Base-by-base conservation (phyloP, 345 rosid species). In the Gossypium stocksii region DNA sequence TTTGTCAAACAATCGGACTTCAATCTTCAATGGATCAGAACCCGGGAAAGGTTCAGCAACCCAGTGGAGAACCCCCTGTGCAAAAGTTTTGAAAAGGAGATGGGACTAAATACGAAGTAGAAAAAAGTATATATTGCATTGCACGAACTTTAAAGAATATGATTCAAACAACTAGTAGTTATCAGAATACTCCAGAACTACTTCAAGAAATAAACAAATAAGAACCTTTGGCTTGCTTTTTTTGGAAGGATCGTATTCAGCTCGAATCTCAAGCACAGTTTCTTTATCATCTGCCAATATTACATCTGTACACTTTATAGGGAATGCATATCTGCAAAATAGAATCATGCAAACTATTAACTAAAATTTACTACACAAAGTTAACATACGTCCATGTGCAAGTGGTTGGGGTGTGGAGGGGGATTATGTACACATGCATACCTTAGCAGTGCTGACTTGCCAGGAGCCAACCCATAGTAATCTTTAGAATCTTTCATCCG, bases 31-130 rank as follows among this genome's bases (percentile, higher is more conserved):
- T 38, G 97, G 98, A 64, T 87, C 76, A 70, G 77, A 80, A 72
- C 94, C 96, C 0, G 86, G 77, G 19, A 89, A 87, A 66, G 97
- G 80, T 78, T 87, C 91, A 82, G 94, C 78, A 41, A 95, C 97
- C 99, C 98, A 95, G 77, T 95, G 99, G 66, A 93, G 93, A 80
- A 93, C 97, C 57, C 99, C 98, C 99, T 93, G 74, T 3, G 58
- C 45, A 53, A 66, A 51, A 75, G 15, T 53, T 12, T 66, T 5
- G 7, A 48, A 66, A 58, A 59, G 69, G 20, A 27, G 8, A 16
- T 11, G 66, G 15, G 10, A 74, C 17, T 7, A 51, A 27, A 66
- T 66, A 66, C 29, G 0, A 6, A 20, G 10, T 2, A 3, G 34
- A 66, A 34, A 62, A 38, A 38, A 7, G 7, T 48, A 15, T 22